Conservation (phyloP, 2,329 filamentous ascomycete genomes). For the Fusarium ramigenum region DNA sequence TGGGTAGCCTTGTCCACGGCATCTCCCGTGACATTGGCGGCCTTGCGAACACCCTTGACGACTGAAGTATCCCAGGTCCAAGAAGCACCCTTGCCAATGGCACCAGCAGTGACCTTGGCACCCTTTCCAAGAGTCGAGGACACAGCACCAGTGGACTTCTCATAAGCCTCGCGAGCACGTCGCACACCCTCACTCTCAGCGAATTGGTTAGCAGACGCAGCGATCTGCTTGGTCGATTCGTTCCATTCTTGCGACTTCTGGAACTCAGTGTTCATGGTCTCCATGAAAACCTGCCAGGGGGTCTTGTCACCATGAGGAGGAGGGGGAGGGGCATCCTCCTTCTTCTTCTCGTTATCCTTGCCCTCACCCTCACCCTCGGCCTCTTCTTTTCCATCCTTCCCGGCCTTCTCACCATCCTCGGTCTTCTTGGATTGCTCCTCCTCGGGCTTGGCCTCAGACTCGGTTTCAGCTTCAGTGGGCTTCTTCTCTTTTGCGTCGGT, state of each 20-base stretch:
- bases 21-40: conserved; percentile 84
- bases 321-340: conserved; percentile 80
- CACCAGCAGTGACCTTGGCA: conserved; percentile 85
- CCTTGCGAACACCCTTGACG: conserved; percentile 89
- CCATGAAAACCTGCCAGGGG: conserved; percentile 97
- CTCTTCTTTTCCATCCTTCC: conserved; percentile 58
- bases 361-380: conserved; percentile 58
- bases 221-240: conserved; percentile 94
- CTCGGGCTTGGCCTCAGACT: conserved; percentile 49
- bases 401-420: conserved; percentile 49
- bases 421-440: conserved; percentile 57
- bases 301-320: conserved; percentile 99
- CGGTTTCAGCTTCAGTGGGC: conserved; percentile 47
- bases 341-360: conserved; percentile 65
- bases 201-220: conserved; percentile 88
- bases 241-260: conserved; percentile 99
- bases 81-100: conserved; percentile 87
- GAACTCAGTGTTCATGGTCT: conserved; percentile 94
- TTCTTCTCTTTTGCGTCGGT: conserved; percentile 55
- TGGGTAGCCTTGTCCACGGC: conserved; percentile 94
- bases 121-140: conserved; percentile 81
- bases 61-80: conserved; percentile 98
- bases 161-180: conserved; percentile 85
- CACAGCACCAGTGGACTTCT: conserved; percentile 85
- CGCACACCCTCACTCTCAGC: conserved; percentile 92